Evolutionary conservation across 495 filamentous ascomycete genomes (phyloP).

Genomic region (Thermothielavioides terrestris): DNA sequence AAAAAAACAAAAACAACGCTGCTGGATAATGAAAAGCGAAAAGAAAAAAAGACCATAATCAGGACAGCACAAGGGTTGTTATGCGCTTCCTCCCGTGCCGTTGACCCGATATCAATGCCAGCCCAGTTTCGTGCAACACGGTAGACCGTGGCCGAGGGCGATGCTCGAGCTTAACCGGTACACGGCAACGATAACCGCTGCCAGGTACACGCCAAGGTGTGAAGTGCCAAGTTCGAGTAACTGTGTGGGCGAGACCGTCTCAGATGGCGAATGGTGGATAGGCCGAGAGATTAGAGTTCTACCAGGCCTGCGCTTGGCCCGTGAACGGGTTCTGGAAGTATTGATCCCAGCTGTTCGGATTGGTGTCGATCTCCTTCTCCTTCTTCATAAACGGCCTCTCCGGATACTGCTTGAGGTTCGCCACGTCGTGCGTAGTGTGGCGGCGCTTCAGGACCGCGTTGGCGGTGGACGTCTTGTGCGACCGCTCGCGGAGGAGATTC

Average conservation of each 20-base stretch:
- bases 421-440: conserved; percentile 84
- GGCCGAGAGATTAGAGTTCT: conserved; percentile 17
- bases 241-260: background rate
- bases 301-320: conserved; percentile 49
- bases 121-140: too few relatives aligned
- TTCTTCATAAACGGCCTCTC: conserved; percentile 43
- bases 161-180: conserved; percentile 36
- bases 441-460: conserved; percentile 83
- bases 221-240: too few relatives aligned
- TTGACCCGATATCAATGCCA: conserved; percentile 30
- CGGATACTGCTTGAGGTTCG: conserved; percentile 73
- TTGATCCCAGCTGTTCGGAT: conserved; percentile 44
- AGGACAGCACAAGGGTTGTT: background rate
- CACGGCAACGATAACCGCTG: conserved; percentile 29
- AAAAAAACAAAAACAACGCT: conserved; percentile 17
- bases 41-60: background rate
- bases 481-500: conserved; percentile 31
- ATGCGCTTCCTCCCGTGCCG: background rate
- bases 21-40: conserved; percentile 12
- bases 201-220: conserved; percentile 16
- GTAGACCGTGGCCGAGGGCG: too few relatives aligned
- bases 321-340: conserved; percentile 41
- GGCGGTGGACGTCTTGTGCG: conserved; percentile 69
- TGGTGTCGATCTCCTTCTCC: conserved; percentile 35
- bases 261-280: conserved; percentile 6